Conservation (phyloP, 495 filamentous ascomycete species). For the Penicillium crystallinum region DNA sequence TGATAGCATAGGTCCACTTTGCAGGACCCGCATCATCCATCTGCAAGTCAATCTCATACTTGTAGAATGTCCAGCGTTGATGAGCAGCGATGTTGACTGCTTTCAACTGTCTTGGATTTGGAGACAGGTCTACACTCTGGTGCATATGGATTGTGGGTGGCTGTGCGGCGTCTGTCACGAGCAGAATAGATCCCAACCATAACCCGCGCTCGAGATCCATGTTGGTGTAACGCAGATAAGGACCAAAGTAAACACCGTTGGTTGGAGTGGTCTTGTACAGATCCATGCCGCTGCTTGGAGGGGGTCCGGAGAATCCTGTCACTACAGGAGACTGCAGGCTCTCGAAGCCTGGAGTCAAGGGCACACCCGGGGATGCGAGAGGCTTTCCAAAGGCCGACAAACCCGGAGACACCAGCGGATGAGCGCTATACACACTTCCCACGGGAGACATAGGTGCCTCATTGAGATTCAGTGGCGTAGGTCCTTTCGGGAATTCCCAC, state of each 20-base stretch:
- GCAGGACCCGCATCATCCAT: conserved; percentile 81
- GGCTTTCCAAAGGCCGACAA: conserved; percentile 68
- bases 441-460: conserved; percentile 74
- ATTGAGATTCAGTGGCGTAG: conserved; percentile 76
- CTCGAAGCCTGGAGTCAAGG: conserved; percentile 66
- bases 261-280: conserved; percentile 89
- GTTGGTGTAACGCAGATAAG: conserved; percentile 91
- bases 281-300: conserved; percentile 80
- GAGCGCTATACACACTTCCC: conserved; percentile 66
- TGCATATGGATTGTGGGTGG: conserved; percentile 97
- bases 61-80: conserved; percentile 91
- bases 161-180: conserved; percentile 87
- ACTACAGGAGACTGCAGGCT: conserved; percentile 66
- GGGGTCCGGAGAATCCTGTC: conserved; percentile 74
- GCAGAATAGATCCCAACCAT: conserved; percentile 79
- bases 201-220: conserved; percentile 91
- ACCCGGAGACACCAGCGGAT: conserved; percentile 68
- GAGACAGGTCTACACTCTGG: conserved; percentile 81
- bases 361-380: conserved; percentile 69
- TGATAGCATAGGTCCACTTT: conserved; percentile 98
- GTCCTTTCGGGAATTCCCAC: conserved; percentile 96
- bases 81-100: conserved; percentile 80
- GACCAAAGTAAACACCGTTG: conserved; percentile 98
- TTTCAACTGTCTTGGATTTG: conserved; percentile 86
- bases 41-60: conserved; percentile 85